Evolutionary conservation across 306 rosid genomes (phyloP).

Genomic region (Pterocarpus santalinus): DNA sequence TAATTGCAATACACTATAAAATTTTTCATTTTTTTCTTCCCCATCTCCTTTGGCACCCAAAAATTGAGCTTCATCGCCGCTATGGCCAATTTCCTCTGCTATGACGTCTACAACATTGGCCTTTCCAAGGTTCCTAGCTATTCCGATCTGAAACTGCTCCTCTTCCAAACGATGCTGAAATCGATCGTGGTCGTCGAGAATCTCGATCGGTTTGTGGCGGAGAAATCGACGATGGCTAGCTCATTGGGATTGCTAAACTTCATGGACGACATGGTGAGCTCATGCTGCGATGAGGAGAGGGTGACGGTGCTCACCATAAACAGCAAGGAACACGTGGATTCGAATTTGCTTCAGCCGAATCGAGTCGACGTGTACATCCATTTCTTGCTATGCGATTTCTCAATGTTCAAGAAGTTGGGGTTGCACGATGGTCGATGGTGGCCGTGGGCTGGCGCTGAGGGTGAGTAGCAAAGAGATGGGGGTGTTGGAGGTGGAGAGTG

Average conservation of each 20-base stretch:
- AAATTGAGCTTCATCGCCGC: conserved; percentile 92
- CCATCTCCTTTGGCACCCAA: conserved; percentile 75
- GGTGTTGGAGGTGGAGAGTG: no score
- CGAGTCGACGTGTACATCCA: conserved; percentile 84
- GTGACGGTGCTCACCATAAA: conserved; percentile 84
- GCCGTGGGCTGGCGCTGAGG: no score
- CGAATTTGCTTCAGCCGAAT: conserved; percentile 73
- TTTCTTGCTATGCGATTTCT: conserved; percentile 69
- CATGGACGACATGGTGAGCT: conserved; percentile 81
- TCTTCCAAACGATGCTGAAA: conserved; percentile 67
- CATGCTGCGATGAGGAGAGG: conserved; percentile 75
- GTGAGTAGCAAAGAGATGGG: no score
- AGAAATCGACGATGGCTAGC: conserved; percentile 59
- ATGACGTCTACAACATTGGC: conserved; percentile 77
- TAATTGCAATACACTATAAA: no score
- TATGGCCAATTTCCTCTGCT: conserved; percentile 82
- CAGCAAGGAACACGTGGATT: conserved; percentile 67
- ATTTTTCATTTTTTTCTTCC: no score
- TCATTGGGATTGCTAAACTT: conserved; percentile 67
- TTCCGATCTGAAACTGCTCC: conserved; percentile 64
- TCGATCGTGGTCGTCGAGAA: conserved; percentile 79
- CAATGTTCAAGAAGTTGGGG: conserved; percentile 52
- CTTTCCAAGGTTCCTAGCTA: conserved; percentile 60
- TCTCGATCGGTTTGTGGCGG: conserved; percentile 68
- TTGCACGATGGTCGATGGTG: no score